Evolutionary conservation across 495 filamentous ascomycete species (phyloP), one percentile per base, ranked within the genome.

Genomic region (Talaromyces stipitatus): DNA sequence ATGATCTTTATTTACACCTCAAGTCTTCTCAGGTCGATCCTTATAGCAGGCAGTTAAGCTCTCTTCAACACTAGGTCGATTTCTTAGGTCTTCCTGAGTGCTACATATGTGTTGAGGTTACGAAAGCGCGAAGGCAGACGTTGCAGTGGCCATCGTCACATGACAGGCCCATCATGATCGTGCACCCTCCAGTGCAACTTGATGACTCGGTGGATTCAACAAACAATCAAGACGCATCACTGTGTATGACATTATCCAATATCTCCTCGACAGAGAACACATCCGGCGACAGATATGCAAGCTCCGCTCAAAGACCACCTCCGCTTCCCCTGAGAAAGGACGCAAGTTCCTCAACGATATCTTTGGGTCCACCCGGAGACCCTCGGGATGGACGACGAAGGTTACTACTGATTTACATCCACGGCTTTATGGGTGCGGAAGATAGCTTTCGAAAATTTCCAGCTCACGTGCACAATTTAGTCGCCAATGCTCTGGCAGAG

Each of bases 401-500:
- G 27, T 75, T 97, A 11, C 76, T 97, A 1, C 61, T 96, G 9
- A 71, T 97, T 22, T 96, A 90, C 66, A 85, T 97, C 62, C 91
- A 96, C 72, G 92, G 92, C 43, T 97, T 96, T 73, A 89, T 91
- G 82, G 92, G 92, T 26, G 86, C 87, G 50, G 90, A 95, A 69
- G 85, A 85, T 14, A 92, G 87, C 60, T 97, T 97, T 63, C 84
- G 86, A 58, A 85, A 84, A 26, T 92, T 96, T 60, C 92, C 92
- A 1, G 86, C 85, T 4, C 91, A 97, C 69, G 80, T 96, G 0
- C 92, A 97, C 71, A 81, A 83, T 65, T 73, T 89, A 22, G 72
- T 96, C 29, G 85, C 84, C n/a, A 70, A 78, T 2, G 77, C 82
- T 0, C 66, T 96, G 50, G 70, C 72, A 38, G 84, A 90, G 20